Evolutionary conservation across 2,329 filamentous ascomycete species (phyloP).

Genomic region (Colletotrichum trifolii): DNA sequence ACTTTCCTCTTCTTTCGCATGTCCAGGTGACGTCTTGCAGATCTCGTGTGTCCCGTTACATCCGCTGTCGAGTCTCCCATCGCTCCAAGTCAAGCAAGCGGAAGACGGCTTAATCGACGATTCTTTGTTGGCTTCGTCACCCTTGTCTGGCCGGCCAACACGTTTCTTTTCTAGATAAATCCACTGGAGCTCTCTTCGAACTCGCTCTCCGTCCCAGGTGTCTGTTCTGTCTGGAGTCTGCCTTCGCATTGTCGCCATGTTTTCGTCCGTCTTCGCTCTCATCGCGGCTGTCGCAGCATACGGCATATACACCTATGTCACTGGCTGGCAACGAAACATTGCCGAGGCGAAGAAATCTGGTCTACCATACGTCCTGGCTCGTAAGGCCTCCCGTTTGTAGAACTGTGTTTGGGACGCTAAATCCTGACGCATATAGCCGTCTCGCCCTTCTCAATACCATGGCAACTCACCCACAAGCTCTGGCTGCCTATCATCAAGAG

Average conservation of each 20-base stretch:
- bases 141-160: no score
- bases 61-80: not conserved
- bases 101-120: no score
- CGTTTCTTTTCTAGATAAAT: constrained; percentile 2
- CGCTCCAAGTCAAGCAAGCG: no score
- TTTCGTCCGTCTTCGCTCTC: constrained; percentile 50
- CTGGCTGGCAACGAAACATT: constrained; percentile 57
- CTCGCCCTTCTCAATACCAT: constrained; percentile 61
- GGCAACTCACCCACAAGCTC: constrained; percentile 65
- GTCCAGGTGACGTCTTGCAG: not conserved
- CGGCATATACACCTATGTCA: constrained; percentile 44
- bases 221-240: no score
- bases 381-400: constrained; percentile 51
- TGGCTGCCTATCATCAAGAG: constrained; percentile 66
- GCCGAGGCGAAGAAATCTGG: constrained; percentile 61
- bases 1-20: not conserved
- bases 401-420: not conserved
- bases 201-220: not conserved
- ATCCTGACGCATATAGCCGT: constrained; percentile 49
- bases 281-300: constrained; percentile 49
- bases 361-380: constrained; percentile 63
- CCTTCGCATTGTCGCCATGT: constrained; percentile 41
- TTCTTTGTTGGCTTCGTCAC: no score
- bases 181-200: not conserved
- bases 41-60: not conserved